A percentile compares a stretch with the other conserved stretches of the same genome.
phyloP scores from a whole-genome alignment of 2,329 filamentous ascomycete genomes.

The Beauveria australis region DNA sequence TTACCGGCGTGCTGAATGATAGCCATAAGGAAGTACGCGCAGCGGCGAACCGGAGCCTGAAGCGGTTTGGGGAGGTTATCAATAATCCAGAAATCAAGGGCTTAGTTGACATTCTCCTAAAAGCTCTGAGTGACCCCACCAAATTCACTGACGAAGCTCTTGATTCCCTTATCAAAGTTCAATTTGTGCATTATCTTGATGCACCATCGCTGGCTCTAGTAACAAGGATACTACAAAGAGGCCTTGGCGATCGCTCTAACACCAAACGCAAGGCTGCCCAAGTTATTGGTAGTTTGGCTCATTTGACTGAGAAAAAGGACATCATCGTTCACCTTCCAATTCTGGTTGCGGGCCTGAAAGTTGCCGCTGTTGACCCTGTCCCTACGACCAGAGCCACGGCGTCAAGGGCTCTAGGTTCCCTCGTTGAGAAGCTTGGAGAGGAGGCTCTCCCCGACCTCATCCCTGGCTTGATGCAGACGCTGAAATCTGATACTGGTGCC shows the following conservation, averaged over 20 bases:
- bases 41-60: conserved; percentile 89
- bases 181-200: conserved; percentile 97
- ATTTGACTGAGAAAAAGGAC: conserved; percentile 94
- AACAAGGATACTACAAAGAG: conserved; percentile 89
- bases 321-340: conserved; percentile 85
- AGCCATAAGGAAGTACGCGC: conserved; percentile 94
- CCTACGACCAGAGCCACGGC: conserved; percentile 93
- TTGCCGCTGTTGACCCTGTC: conserved; percentile 89
- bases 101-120: conserved; percentile 82
- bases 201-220: conserved; percentile 91
- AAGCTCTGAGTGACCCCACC: conserved; percentile 93
- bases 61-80: conserved; percentile 97
- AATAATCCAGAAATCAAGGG: conserved; percentile 95
- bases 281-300: conserved; percentile 94
- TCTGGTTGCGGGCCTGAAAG: conserved; percentile 79
- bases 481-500: conserved; percentile 94
- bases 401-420: conserved; percentile 87
- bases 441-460: conserved; percentile 96
- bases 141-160: conserved; percentile 94
- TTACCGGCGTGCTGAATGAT: conserved; percentile 91
- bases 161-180: conserved; percentile 93
- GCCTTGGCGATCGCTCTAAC: conserved; percentile 79
- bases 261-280: conserved; percentile 96
- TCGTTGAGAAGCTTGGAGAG: conserved; percentile 97
- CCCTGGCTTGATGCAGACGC: conserved; percentile 91